Conservation (phyloP, 768 basidiomycete genomes). For the Fistulinella prunicolor region DNA sequence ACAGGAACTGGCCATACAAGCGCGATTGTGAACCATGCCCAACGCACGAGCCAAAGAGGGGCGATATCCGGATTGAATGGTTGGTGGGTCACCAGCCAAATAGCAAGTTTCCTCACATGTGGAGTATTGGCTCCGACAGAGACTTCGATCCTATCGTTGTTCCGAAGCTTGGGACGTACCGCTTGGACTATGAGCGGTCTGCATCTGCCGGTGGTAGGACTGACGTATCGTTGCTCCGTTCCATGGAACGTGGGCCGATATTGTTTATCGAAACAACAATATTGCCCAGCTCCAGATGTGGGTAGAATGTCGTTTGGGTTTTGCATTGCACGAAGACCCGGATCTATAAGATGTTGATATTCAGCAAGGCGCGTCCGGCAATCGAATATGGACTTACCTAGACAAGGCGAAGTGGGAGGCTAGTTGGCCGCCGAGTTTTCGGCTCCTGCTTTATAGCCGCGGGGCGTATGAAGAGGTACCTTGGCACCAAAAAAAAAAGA, state of each 20-base stretch:
- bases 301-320: background rate
- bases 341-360: background rate
- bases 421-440: no score
- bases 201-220: conserved; percentile 22
- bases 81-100: conserved; percentile 13
- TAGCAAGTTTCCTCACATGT: conserved; percentile 12
- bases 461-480: no score
- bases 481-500: no score
- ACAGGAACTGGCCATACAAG: conserved; percentile 15
- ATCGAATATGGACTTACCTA: conserved; percentile 6
- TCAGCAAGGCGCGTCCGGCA: background rate
- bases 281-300: background rate
- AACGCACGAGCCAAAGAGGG: conserved; percentile 13
- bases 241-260: conserved; percentile 16
- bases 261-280: conserved; percentile 18
- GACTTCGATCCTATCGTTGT: background rate
- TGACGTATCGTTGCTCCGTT: conserved; percentile 20
- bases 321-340: background rate
- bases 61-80: background rate
- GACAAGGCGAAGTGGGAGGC: background rate
- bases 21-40: conserved; percentile 16
- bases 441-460: conserved; percentile 4
- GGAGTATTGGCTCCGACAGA: background rate
- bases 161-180: conserved; percentile 6
- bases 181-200: conserved; percentile 24